Evolutionary conservation across 345 rosid species (phyloP).

Genomic region (Murraya paniculata): DNA sequence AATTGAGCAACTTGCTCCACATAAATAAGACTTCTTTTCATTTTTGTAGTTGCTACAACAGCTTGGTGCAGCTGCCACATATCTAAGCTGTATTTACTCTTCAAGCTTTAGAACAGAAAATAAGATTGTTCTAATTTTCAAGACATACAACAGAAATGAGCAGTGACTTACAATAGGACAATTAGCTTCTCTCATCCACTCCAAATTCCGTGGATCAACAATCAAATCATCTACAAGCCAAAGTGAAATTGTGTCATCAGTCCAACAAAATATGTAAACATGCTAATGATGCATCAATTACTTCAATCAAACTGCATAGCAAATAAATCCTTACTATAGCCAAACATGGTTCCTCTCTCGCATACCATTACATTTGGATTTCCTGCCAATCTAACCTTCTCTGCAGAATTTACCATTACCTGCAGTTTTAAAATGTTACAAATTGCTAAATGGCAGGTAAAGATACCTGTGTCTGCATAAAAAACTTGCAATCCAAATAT

Average conservation of each 20-base stretch:
- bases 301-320: background rate
- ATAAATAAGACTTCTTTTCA: background rate
- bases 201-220: constrained; percentile 92
- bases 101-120: background rate
- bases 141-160: constrained; percentile 3
- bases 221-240: constrained; percentile 74
- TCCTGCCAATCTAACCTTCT: constrained; percentile 91
- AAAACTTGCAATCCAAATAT: constrained; percentile 7
- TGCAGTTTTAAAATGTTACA: constrained; percentile 32
- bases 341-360: constrained; percentile 98
- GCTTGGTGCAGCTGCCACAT: background rate
- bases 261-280: constrained; percentile 10
- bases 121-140: background rate
- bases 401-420: constrained; percentile 90
- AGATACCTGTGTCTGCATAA: background rate
- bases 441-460: background rate
- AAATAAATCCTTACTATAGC: constrained; percentile 67
- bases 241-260: constrained; percentile 23
- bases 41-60: background rate
- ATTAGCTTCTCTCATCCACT: constrained; percentile 94
- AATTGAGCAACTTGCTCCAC: background rate
- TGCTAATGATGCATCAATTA: background rate
- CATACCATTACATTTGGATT: constrained; percentile 96
- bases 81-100: background rate
- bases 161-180: constrained; percentile 84